These are phyloP conservation scores for Chamaecrista fasciculata DNA, from an alignment of 306 rosid genomes.

Conservation along the genomic window DNA sequence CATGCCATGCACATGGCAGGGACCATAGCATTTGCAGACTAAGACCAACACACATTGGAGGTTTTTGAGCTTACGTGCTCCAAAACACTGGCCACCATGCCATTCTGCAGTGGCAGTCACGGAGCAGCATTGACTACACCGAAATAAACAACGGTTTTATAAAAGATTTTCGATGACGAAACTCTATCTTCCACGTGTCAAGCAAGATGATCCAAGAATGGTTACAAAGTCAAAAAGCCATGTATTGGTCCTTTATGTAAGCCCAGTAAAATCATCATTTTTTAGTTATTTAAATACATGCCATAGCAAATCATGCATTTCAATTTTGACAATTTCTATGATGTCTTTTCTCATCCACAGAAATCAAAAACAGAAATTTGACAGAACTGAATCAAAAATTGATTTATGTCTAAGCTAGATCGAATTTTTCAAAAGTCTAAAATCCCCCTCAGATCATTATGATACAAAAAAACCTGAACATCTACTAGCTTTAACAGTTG, in stretches of 20 bases:
- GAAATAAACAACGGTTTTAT: not conserved
- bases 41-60: not conserved
- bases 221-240: not conserved
- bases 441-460: slow-evolving; percentile 2
- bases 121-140: not conserved
- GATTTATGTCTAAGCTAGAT: not conserved
- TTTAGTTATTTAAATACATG: not conserved
- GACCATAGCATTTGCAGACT: not conserved
- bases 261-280: not conserved
- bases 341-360: not conserved
- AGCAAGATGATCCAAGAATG: not conserved
- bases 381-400: slow-evolving; percentile 18
- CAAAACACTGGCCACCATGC: not conserved
- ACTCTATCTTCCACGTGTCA: not conserved
- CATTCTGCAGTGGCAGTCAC: not conserved
- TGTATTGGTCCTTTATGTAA: not conserved
- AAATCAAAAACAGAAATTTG: not conserved
- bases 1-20: not conserved
- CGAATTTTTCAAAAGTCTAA: slow-evolving; percentile 19
- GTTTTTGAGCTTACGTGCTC: not conserved
- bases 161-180: not conserved
- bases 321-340: not conserved
- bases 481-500: slow-evolving; percentile 20
- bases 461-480: slow-evolving; percentile 6
- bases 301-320: not conserved